Evolutionary conservation across 108 stramenopile species (phyloP).

Genomic region (Cylindrotheca closterium): DNA sequence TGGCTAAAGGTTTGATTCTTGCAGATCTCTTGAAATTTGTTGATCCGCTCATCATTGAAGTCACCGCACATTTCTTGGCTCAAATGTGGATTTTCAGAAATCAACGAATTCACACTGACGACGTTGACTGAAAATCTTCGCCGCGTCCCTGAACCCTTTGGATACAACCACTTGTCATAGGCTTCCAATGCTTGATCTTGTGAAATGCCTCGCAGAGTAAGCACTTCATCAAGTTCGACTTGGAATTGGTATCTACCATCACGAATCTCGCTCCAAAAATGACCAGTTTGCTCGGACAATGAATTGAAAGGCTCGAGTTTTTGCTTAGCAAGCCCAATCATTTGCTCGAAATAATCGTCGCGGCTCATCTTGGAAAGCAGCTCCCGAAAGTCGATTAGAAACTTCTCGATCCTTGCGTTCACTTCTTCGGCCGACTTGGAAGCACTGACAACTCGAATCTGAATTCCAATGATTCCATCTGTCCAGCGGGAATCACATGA

Average conservation of each 20-base stretch:
- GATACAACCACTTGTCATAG: conserved; percentile 78
- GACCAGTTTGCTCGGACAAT: conserved; percentile 60
- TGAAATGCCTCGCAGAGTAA: conserved; percentile 51
- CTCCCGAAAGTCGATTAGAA: conserved; percentile 59
- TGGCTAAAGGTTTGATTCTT: conserved; percentile 47
- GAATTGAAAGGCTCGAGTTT: conserved; percentile 82
- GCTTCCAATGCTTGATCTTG: conserved; percentile 56
- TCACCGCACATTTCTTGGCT: conserved; percentile 28
- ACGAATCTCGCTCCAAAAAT: conserved; percentile 65
- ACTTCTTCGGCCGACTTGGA: conserved; percentile 62
- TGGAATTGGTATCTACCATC: conserved; percentile 75
- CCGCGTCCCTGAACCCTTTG: conserved; percentile 42
- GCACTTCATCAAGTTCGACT: conserved; percentile 60
- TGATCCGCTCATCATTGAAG: conserved; percentile 43
- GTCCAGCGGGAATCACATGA: conserved; percentile 61
- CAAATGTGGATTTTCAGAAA: conserved; percentile 56
- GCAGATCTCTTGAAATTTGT: conserved; percentile 50
- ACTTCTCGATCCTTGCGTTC: conserved; percentile 59
- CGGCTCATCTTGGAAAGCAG: conserved; percentile 53
- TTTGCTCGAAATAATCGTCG: conserved; percentile 61
- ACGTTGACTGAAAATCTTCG: conserved; percentile 63
- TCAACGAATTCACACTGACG: conserved; percentile 61
- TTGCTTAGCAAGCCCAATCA: conserved; percentile 70
- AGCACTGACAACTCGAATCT: conserved; percentile 66
- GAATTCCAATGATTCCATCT: conserved; percentile 71